Conservation (phyloP, 306 rosid species). For the Alnus rubra region DNA sequence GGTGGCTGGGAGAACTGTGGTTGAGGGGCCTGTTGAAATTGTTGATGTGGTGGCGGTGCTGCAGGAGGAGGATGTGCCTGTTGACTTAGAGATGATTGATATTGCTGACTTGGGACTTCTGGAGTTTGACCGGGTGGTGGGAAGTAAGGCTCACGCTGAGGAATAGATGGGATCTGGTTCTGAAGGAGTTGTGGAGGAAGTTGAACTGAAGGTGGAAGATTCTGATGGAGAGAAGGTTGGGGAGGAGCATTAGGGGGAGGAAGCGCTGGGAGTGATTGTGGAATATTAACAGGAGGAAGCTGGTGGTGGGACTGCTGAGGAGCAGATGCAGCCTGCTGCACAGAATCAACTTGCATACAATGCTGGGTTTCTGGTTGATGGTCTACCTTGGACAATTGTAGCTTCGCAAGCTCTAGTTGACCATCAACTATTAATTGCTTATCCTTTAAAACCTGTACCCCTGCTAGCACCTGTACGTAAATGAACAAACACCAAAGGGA, state of each 20-base stretch:
- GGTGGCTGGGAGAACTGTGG: conserved; percentile 64
- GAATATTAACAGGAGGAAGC: conserved; percentile 48
- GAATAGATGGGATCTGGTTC: conserved; percentile 55
- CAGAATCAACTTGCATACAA: conserved; percentile 37
- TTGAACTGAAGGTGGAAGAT: conserved; percentile 50
- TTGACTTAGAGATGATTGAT: conserved; percentile 59
- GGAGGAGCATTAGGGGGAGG: conserved; percentile 69
- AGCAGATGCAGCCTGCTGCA: conserved; percentile 53
- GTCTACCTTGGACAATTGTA: conserved; percentile 53
- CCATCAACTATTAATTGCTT: conserved; percentile 64
- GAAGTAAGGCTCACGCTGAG: conserved; percentile 68
- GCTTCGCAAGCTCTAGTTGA: conserved; percentile 62
- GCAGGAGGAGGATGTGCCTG: conserved; percentile 52
- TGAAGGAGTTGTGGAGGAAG: conserved; percentile 63
- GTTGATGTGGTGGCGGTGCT: conserved; percentile 54
- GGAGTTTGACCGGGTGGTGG: conserved; percentile 60
- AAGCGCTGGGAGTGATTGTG: conserved; percentile 47
- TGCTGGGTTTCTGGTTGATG: conserved; percentile 45
- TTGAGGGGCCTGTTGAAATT: conserved; percentile 58
- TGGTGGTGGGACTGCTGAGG: conserved; percentile 65
- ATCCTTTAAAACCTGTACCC: conserved; percentile 70
- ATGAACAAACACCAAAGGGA: conserved; percentile 21
- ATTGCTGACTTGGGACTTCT: conserved; percentile 65
- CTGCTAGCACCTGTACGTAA: conserved; percentile 71
- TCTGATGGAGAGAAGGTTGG: conserved; percentile 54